Evolutionary conservation across 2,329 filamentous ascomycete species (phyloP), one percentile per base, ranked within the genome.

Genomic region (Fulvia fulva): DNA sequence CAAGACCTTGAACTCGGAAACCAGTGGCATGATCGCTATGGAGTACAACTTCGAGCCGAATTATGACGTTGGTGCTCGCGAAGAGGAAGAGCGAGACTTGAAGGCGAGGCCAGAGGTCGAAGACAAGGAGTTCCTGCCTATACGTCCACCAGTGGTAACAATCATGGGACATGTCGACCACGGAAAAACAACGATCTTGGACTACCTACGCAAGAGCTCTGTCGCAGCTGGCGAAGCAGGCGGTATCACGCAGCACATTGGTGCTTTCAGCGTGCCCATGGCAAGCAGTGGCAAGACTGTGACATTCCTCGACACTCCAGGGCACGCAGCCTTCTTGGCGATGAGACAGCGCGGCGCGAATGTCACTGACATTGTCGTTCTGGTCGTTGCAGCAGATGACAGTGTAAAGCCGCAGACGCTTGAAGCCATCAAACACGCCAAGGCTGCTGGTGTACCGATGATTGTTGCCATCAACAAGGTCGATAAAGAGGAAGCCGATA

Each of bases 101-200:
- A 83, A 82, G 61, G 82, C 89, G 23, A 83, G 87, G 11, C 87
- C 91, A 1, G 77, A 81, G 25, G 83, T 85, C 58, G 86, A 86
- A 67, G 90, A 93, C 72, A 82, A 79, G 51, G 84, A 88, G 0
- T 67, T 74, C 14, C 75, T 97, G 7, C 91, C 91, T 1, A 75
- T 79, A 32, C 85, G 95, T 16, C 93, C 94, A 7, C 95, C 94
- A 0, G 91, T 99, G 34, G 92, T 99, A 41, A 97, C 95, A 0
- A 99, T 99, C 70, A 99, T 99, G 95, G 94, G 94, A 2, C 94
- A 99, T 65, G 94, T 99, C 67, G 95, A 99, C 72, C 94, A 99
- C 73, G 94, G 94, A 55, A 99, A 99, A 78, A 99, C 94, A 0
- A 99, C 95, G 0, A 86, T 99, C 44, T 80, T 99, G 9, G 94